A percentile compares a stretch with the other conserved stretches of the same genome.
Conservation (phyloP, 805 yeast genomes). For the Wickerhamomyces strasburgensis region DNA sequence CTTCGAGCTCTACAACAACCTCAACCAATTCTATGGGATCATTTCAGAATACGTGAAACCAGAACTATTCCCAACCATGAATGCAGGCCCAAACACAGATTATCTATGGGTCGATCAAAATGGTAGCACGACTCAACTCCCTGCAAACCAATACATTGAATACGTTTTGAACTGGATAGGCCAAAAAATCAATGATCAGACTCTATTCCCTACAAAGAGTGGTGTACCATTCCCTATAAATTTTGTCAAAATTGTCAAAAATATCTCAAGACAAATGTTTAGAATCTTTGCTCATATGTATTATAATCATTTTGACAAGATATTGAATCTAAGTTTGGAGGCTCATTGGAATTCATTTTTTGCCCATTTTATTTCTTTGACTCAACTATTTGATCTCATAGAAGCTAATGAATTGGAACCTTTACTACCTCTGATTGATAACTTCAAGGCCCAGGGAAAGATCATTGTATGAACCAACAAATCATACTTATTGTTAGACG, state of each 20-base stretch:
- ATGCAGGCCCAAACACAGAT: slow-evolving; percentile 89
- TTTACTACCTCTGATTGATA: slow-evolving; percentile 66
- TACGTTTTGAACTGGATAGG: slow-evolving; percentile 88
- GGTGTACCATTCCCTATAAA: slow-evolving; percentile 87
- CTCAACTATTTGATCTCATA: slow-evolving; percentile 75
- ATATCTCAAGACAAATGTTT: slow-evolving; percentile 88
- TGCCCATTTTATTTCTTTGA: slow-evolving; percentile 87
- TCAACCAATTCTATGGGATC: slow-evolving; percentile 87
- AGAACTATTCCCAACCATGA: slow-evolving; percentile 88
- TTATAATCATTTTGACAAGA: slow-evolving; percentile 89
- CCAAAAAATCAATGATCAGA: slow-evolving; percentile 81
- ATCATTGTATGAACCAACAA: too few species aligned
- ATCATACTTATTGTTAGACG: too few species aligned
- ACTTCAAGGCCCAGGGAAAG: slow-evolving; percentile 82
- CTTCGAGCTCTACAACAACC: slow-evolving; percentile 80
- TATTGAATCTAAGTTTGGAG: slow-evolving; percentile 86
- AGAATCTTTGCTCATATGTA: slow-evolving; percentile 93
- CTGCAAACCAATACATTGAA: slow-evolving; percentile 91
- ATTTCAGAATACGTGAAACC: slow-evolving; percentile 88
- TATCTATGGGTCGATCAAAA: slow-evolving; percentile 85
- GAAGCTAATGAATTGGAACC: slow-evolving; percentile 81
- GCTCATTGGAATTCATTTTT: slow-evolving; percentile 98
- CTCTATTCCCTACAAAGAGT: slow-evolving; percentile 84
- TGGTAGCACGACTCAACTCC: slow-evolving; percentile 77
- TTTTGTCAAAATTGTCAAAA: slow-evolving; percentile 75